These are phyloP conservation scores for Agapanthus africanus DNA, from an alignment of 106 monocot genomes.

Conservation along the genomic window DNA sequence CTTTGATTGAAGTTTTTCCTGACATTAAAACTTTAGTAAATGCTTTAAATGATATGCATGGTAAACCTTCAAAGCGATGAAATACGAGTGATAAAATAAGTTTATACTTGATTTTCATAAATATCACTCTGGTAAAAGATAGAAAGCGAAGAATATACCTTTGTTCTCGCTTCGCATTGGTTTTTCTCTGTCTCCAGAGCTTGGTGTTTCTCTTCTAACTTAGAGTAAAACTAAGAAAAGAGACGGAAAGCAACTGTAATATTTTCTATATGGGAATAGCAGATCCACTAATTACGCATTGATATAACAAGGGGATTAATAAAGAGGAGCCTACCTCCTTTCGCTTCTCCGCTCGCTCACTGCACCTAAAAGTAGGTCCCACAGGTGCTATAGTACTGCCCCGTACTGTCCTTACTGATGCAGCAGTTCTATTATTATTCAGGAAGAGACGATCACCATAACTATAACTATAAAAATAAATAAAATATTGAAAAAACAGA, in stretches of 20 bases:
- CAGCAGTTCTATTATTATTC: slow-evolving; percentile 24
- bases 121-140: too few relatives aligned
- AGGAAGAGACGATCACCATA: too few relatives aligned
- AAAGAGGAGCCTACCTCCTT: slow-evolving; percentile 46
- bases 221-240: slow-evolving; percentile 45
- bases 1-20: too few relatives aligned
- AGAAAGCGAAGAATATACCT: slow-evolving; percentile 27
- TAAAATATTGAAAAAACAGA: neutral
- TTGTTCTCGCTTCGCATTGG: slow-evolving; percentile 44
- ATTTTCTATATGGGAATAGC: neutral
- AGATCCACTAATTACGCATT: neutral
- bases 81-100: too few relatives aligned
- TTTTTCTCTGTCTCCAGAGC: slow-evolving; percentile 61
- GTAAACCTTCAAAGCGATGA: too few relatives aligned
- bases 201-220: slow-evolving; percentile 67
- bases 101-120: too few relatives aligned
- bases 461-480: neutral
- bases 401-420: slow-evolving; percentile 42
- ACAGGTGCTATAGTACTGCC: slow-evolving; percentile 38
- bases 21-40: too few relatives aligned
- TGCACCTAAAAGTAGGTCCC: slow-evolving; percentile 72
- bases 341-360: slow-evolving; percentile 80
- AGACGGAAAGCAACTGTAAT: neutral
- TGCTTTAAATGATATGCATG: too few relatives aligned
- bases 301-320: neutral